Percentiles rank a stretch among this genome's conserved stretches.
Evolutionary conservation across 495 filamentous ascomycete genomes (phyloP).

Genomic region (Penicillium dipodomyicola): DNA sequence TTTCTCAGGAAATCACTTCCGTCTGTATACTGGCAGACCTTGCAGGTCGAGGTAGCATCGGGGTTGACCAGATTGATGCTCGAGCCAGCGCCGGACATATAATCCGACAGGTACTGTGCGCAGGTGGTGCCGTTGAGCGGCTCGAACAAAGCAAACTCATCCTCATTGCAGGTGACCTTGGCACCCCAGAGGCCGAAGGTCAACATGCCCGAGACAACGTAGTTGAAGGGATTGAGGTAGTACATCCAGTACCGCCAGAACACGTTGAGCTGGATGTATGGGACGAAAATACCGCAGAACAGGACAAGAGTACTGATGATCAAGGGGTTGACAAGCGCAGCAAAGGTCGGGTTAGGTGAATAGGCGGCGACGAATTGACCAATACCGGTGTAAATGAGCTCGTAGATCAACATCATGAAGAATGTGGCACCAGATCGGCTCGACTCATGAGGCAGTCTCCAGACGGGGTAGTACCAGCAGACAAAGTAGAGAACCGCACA

Average conservation of each 20-base stretch:
- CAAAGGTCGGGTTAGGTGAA: conserved; percentile 53
- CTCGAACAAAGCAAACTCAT: conserved; percentile 57
- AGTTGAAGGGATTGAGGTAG: conserved; percentile 68
- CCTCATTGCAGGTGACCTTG: conserved; percentile 52
- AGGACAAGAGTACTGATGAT: conserved; percentile 53
- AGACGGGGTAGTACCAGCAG: conserved; percentile 51
- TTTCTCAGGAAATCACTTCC: conserved; percentile 43
- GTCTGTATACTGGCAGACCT: conserved; percentile 52
- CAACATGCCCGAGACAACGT: conserved; percentile 61
- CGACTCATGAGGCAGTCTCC: conserved; percentile 31
- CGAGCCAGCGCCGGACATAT: conserved; percentile 47
- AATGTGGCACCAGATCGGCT: conserved; percentile 52
- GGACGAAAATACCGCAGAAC: conserved; percentile 50
- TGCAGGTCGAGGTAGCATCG: conserved; percentile 51
- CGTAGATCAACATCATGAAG: conserved; percentile 54
- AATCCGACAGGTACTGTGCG: conserved; percentile 53
- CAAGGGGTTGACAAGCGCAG: conserved; percentile 55
- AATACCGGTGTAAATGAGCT: conserved; percentile 56
- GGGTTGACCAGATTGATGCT: conserved; percentile 52
- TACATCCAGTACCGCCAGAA: conserved; percentile 78
- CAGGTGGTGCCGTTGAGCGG: conserved; percentile 55
- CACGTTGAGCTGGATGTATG: conserved; percentile 47
- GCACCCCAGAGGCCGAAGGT: conserved; percentile 57
- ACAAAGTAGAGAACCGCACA: conserved; percentile 49
- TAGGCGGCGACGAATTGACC: conserved; percentile 60